Base-by-base conservation (phyloP, 495 filamentous ascomycete genomes). In the Durotheca rogersii region DNA sequence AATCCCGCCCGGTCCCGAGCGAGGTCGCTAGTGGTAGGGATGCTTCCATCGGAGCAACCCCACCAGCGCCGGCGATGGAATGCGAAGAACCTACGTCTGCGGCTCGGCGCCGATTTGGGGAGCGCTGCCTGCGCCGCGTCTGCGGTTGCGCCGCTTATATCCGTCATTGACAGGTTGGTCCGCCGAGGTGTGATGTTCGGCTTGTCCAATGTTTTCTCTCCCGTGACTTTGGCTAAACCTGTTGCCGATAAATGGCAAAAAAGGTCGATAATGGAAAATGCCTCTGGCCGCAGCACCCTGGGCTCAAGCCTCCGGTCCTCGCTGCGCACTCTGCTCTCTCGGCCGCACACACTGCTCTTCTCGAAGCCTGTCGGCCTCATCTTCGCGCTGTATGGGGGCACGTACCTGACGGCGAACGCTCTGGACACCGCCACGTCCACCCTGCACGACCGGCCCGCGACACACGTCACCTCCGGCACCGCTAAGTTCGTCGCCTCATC, bases 251-350 rank as follows among this genome's bases (percentile, higher is more conserved):
- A n/a, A n/a, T n/a, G n/a, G n/a, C n/a, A n/a, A n/a, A n/a, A n/a
- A 19, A 96, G 89, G 42, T 88, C 84, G 7, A 95, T 98, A 61
- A 95, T 96, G 70, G 90, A 96, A 71, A 95, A 96, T 72, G 88
- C 92, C 11, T 90, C 89, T 32, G 91, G 90, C 57, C 81, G 84
- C 45, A 77, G 78, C 53, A 78, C 86, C n/a, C 83, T 96, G 49
- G 67, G 69, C 36, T 65, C 71, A 37, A 91, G 87, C 36, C 72
- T 95, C 58, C 78, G 74, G 45, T 64, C 67, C 54, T 86, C 85
- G 27, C 65, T 93, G 41, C 67, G 61, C 6, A 74, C 78, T 21
- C 79, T 96, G 59, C 32, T 94, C 55, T 61, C 73, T 17, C 75
- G 77, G n/a, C 92, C 92, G 0, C 81, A 82, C 50, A 62, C 58